phyloP scores from a whole-genome alignment of 1,139 yeast species.

The Wickerhamomyces sp. region DNA sequence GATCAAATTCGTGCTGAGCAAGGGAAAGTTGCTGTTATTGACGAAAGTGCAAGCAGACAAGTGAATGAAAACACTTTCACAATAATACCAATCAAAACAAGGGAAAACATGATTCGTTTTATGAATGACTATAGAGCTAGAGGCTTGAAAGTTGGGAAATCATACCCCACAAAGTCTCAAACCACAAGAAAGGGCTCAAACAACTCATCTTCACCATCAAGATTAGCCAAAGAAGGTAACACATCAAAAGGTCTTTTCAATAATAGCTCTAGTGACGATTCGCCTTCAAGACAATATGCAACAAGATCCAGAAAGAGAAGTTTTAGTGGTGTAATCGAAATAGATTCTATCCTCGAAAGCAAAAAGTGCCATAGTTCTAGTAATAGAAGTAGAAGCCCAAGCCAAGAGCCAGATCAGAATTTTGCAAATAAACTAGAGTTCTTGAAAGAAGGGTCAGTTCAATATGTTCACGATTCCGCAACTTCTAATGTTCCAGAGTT shows the following conservation, averaged over 20 bases:
- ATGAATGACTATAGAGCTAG: not conserved
- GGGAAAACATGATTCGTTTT: not conserved
- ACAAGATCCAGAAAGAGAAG: constrained; percentile 10
- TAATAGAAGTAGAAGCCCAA: not conserved
- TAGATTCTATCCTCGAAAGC: not conserved
- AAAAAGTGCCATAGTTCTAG: not conserved
- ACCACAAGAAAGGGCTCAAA: not conserved
- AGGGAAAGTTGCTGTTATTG: too few species aligned
- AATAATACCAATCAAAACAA: not conserved
- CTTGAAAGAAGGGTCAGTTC: constrained; percentile 13
- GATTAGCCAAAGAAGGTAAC: not conserved
- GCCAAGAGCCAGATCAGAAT: not conserved
- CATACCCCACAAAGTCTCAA: not conserved
- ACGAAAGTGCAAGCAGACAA: not conserved
- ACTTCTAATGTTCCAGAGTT: constrained; percentile 16
- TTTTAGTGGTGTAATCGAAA: not conserved
- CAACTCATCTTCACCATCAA: too few species aligned
- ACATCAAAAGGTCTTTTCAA: not conserved
- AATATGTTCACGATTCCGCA: constrained; percentile 17
- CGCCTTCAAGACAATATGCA: constrained; percentile 3
- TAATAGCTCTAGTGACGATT: not conserved
- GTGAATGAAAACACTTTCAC: not conserved
- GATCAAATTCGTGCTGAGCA: too few species aligned
- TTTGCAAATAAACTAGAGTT: constrained; percentile 2
- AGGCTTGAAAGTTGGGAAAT: not conserved